Percentiles rank a stretch among this genome's conserved stretches.
Evolutionary conservation across 1,139 yeast species (phyloP).

Genomic region (Kodamaea anthophila): DNA sequence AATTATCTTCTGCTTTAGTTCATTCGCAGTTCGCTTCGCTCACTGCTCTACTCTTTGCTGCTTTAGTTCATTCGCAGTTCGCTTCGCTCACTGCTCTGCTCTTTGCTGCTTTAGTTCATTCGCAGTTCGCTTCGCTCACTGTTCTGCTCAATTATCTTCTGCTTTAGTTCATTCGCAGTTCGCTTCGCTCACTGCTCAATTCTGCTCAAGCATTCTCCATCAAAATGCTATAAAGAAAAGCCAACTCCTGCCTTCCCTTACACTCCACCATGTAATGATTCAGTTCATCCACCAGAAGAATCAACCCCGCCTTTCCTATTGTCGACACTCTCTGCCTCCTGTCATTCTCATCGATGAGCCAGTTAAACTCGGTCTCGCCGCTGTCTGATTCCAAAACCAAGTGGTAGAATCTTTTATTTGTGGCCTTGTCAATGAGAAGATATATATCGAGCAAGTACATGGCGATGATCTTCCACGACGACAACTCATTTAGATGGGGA

Average conservation of each 20-base stretch:
- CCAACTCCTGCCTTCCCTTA: constrained; percentile 40
- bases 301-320: constrained; percentile 43
- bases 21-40: too few relatives aligned
- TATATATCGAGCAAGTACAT: constrained; percentile 32
- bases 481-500: constrained; percentile 26
- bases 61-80: too few relatives aligned
- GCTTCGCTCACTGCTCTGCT: too few relatives aligned
- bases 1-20: too few relatives aligned
- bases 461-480: constrained; percentile 40
- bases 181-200: too few relatives aligned
- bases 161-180: too few relatives aligned
- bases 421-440: constrained; percentile 22
- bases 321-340: constrained; percentile 27
- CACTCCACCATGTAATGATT: constrained; percentile 42
- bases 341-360: constrained; percentile 33
- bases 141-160: too few relatives aligned
- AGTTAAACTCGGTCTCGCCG: constrained; percentile 18
- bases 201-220: too few relatives aligned
- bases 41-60: too few relatives aligned
- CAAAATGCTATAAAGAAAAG: constrained; percentile 28
- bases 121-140: too few relatives aligned
- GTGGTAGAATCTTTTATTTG: constrained; percentile 25
- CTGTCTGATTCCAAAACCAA: constrained; percentile 20
- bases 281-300: constrained; percentile 27
- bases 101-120: too few relatives aligned